Evolutionary conservation across 1,284 basidiomycete genomes (phyloP), one percentile per base, ranked within the genome.

Genomic region (Malassezia psittaci): DNA sequence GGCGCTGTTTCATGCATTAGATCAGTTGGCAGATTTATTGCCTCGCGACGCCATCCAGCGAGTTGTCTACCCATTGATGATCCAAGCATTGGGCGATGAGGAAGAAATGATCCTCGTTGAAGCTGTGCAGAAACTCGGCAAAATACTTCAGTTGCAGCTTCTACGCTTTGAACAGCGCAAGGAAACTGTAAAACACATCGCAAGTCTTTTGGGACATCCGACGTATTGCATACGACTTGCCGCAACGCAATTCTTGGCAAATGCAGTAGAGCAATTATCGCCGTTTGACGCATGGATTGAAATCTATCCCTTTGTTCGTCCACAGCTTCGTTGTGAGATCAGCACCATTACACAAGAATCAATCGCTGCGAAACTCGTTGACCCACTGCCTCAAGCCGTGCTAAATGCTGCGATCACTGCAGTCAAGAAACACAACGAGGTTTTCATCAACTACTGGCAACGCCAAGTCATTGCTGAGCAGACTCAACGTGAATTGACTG

Each of bases 151-250:
- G 67, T 79, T 90, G 3, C 85, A 87, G 0, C 76, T 96, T 13
- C 85, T 96, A 73, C 84, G 87, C 69, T 88, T 90, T 71, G 85
- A 87, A 81, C 82, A 86, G n/a, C 83, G 94, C 42, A 91, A 90
- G 88, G 90, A 96, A 61, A 78, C 96, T 35, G 87, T 94, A 80
- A 87, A 84, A 51, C 83, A 84, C 0, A 85, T 86, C 0, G 78
- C 89, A 8, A 87, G 88, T 0, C 91, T 96, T 70, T 77, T 98
- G 38, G 93, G 88, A 65, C 94, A 99, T 75, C 93, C 94, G 0
- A 93, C 96, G 75, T 77, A 83, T n/a, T 96, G 93, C 91, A 87
- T 98, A 67, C 88, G 96, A 79, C 87, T 90, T 86, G 89, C 86
- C 19, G 83, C 90, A 4, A 84, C 84, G 6, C 85, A 87, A 0